Conservation (phyloP, 164 flowering plant species). For the Akebia trifoliata region DNA sequence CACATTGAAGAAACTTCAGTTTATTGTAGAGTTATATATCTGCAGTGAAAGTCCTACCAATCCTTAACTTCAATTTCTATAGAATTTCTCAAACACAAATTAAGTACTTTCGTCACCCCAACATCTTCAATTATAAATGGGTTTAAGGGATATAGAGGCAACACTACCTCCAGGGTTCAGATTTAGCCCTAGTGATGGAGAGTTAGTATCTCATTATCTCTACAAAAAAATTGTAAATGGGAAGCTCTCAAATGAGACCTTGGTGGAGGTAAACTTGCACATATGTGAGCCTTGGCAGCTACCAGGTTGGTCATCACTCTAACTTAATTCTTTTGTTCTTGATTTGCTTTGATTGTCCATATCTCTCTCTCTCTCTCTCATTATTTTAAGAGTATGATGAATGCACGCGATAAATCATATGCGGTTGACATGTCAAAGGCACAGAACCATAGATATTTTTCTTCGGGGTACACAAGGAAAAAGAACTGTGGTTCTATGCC, state of each 20-base stretch:
- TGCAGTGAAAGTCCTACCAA: too few species aligned
- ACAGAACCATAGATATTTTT: too few species aligned
- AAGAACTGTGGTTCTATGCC: too few species aligned
- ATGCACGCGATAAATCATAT: too few species aligned
- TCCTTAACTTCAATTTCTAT: neutral
- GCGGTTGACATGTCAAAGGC: too few species aligned
- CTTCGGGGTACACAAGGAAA: too few species aligned
- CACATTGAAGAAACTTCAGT: neutral
- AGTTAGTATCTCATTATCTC: constrained; percentile 75
- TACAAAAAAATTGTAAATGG: constrained; percentile 59
- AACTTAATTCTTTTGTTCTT: neutral
- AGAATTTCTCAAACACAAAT: neutral
- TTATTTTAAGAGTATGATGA: too few species aligned
- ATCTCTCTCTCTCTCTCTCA: too few species aligned
- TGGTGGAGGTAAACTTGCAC: constrained; percentile 77
- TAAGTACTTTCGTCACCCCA: neutral
- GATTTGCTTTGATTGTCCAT: neutral
- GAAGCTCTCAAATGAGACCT: constrained; percentile 38
- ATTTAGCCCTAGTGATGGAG: constrained; percentile 77
- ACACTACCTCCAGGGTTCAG: constrained; percentile 79
- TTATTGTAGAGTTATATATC: neutral
- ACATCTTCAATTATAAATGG: constrained; percentile 31
- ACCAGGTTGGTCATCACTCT: constrained; percentile 44
- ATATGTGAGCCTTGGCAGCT: constrained; percentile 91
- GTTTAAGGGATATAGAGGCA: constrained; percentile 66